These are phyloP conservation scores for Beauveria bassiana DNA, from an alignment of 2,329 filamentous ascomycete species.

Conservation along the genomic window DNA sequence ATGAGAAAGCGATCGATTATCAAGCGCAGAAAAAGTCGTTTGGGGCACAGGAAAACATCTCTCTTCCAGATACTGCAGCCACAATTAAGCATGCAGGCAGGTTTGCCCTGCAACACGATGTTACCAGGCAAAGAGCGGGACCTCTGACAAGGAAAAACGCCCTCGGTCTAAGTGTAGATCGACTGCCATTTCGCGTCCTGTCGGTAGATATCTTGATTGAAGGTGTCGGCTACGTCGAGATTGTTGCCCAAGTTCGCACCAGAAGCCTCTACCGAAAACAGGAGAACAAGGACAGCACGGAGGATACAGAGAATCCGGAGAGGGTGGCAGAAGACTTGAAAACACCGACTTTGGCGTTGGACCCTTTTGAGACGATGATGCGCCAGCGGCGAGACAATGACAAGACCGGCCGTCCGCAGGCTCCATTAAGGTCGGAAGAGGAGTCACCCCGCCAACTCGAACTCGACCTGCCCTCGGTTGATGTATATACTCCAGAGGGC, in stretches of 20 bases:
- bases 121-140: constrained; percentile 71
- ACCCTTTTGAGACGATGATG: constrained; percentile 22
- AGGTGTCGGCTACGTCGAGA: constrained; percentile 87
- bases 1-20: constrained; percentile 68
- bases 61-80: constrained; percentile 47
- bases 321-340: constrained; percentile 11
- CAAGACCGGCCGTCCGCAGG: background rate
- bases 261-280: constrained; percentile 33
- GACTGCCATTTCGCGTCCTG: constrained; percentile 71
- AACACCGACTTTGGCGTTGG: background rate
- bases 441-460: constrained; percentile 11
- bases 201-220: constrained; percentile 82
- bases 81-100: constrained; percentile 63
- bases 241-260: constrained; percentile 71
- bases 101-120: constrained; percentile 71
- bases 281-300: constrained; percentile 7
- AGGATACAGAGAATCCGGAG: background rate
- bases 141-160: constrained; percentile 59
- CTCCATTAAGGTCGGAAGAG: constrained; percentile 7
- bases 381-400: constrained; percentile 18
- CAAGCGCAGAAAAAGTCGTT: constrained; percentile 55
- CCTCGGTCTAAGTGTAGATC: constrained; percentile 54
- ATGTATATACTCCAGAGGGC: constrained; percentile 82
- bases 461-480: constrained; percentile 38
- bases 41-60: constrained; percentile 55